These are phyloP conservation scores for Aspergillus unguis DNA, from an alignment of 2,329 filamentous ascomycete genomes.

Conservation along the genomic window DNA sequence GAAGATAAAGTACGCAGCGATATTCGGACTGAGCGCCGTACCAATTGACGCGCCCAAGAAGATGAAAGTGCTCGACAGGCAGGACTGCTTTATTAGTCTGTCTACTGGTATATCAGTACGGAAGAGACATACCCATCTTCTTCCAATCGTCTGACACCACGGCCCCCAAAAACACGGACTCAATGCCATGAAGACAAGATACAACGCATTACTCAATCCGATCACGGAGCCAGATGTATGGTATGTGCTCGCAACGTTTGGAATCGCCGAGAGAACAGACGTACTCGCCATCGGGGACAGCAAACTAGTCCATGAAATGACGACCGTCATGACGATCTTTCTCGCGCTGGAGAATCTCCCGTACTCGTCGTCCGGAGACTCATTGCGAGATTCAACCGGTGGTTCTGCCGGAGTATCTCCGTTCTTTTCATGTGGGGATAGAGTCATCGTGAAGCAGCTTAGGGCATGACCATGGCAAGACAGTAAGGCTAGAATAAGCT, in stretches of 20 bases:
- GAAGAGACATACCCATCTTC: slow-evolving; percentile 50
- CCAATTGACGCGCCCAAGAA: slow-evolving; percentile 70
- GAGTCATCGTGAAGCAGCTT: background rate
- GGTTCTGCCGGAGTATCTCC: background rate
- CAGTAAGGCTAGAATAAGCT: no score
- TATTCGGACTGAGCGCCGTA: slow-evolving; percentile 67
- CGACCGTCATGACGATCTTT: slow-evolving; percentile 6
- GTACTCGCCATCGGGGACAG: slow-evolving; percentile 53
- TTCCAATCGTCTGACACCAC: slow-evolving; percentile 62
- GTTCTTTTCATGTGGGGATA: background rate
- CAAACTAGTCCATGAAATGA: slow-evolving; percentile 9
- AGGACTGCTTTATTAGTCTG: slow-evolving; percentile 43
- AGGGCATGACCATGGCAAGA: no score
- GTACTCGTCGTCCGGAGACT: slow-evolving; percentile 1
- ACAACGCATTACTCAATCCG: slow-evolving; percentile 72
- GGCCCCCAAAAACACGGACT: slow-evolving; percentile 70
- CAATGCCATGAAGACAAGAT: slow-evolving; percentile 70
- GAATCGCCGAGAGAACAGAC: slow-evolving; percentile 63
- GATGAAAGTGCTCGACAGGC: slow-evolving; percentile 57
- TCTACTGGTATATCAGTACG: background rate
- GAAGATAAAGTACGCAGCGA: slow-evolving; percentile 70
- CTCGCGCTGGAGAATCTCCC: slow-evolving; percentile 1
- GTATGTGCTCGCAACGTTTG: slow-evolving; percentile 67
- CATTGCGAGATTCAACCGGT: background rate
- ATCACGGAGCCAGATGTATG: slow-evolving; percentile 65